Evolutionary conservation across 2,329 filamentous ascomycete species (phyloP).

Genomic region (Phyllachora maydis): DNA sequence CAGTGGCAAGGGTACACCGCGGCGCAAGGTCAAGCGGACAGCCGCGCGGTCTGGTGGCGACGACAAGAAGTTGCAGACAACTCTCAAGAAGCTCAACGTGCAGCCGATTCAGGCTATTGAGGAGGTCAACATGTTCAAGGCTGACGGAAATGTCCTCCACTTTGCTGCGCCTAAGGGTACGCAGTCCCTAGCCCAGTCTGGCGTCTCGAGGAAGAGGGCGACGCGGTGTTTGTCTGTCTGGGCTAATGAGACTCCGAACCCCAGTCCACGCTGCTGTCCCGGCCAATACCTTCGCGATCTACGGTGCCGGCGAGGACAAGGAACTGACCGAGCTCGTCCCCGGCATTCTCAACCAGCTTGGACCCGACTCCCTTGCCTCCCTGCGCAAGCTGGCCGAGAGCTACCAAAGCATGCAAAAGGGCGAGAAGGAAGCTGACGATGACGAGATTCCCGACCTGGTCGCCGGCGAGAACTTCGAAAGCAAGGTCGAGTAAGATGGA

Average conservation of each 20-base stretch:
- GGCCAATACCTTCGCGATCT: constrained; percentile 98
- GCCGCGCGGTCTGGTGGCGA: constrained; percentile 83
- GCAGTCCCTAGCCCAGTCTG: constrained; percentile 11
- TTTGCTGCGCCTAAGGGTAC: constrained; percentile 94
- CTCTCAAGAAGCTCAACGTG: constrained; percentile 98
- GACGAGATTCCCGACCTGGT: constrained; percentile 96
- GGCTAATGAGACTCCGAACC: no score
- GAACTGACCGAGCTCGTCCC: constrained; percentile 98
- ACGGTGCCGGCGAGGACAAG: constrained; percentile 97
- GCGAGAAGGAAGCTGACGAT: constrained; percentile 55
- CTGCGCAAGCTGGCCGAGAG: constrained; percentile 97
- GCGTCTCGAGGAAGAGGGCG: no score
- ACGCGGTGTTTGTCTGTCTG: no score
- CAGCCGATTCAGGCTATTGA: constrained; percentile 99
- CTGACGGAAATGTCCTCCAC: constrained; percentile 98
- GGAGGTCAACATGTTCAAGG: constrained; percentile 99
- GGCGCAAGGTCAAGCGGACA: constrained; percentile 96
- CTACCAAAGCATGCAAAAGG: constrained; percentile 99
- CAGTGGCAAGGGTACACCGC: constrained; percentile 91
- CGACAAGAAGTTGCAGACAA: constrained; percentile 97
- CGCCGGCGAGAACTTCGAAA: constrained; percentile 94
- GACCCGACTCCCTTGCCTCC: constrained; percentile 90
- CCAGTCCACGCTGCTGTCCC: constrained; percentile 91
- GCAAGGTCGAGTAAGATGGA: constrained; percentile 94
- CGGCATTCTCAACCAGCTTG: constrained; percentile 98